Evolutionary conservation across 768 basidiomycete genomes (phyloP), one percentile per base, ranked within the genome.

Genomic region (Suillus lakei): DNA sequence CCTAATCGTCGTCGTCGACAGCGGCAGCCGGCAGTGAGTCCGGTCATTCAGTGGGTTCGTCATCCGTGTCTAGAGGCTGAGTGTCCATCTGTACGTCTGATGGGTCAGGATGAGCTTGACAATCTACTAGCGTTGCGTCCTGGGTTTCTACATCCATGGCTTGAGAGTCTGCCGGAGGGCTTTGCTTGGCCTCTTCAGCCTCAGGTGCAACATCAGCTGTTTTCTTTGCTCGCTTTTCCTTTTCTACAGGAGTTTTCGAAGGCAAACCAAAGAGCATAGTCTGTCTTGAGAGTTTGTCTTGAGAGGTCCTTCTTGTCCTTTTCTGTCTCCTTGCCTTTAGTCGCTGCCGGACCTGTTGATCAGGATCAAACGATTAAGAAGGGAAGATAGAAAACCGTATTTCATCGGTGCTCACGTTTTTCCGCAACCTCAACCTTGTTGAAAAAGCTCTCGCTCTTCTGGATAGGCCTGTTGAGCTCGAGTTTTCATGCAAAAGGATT

Each of bases 401-500:
- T 34, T 46, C 38, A 56, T 9, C 23, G 59, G 39, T 30, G 32
- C 83, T 70, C 66, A 89, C 90, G 82, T 81, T 91, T 91, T 69
- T 92, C 91, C 5, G 84, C 88, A 2, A 88, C 89, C 60, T 91
- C 91, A 6, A 93, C 92, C 74, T 92, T 95, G 61, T 90, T 87
- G 70, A 95, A 95, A 80, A 95, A 95, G 77, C 91, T 93, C 61
- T 93, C 92, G 73, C 92, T 95, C 76, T 95, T 90, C 68, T 88
- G 88, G 53, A 92, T 80, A 1, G 85, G 83, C 70, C 84, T 87
- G 66, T 83, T 81, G 26, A 75, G 64, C 26, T 89, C 88, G 0
- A 73, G 67, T 73, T 88, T 87, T 39, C 88, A 79, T 5, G 86
- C 85, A 61, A 94, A 94, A 0, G 91, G 91, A 74, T 94, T 94